These are phyloP conservation scores for Coelastrella sp. DNA, from an alignment of 139 green algal genomes.

Conservation along the genomic window DNA sequence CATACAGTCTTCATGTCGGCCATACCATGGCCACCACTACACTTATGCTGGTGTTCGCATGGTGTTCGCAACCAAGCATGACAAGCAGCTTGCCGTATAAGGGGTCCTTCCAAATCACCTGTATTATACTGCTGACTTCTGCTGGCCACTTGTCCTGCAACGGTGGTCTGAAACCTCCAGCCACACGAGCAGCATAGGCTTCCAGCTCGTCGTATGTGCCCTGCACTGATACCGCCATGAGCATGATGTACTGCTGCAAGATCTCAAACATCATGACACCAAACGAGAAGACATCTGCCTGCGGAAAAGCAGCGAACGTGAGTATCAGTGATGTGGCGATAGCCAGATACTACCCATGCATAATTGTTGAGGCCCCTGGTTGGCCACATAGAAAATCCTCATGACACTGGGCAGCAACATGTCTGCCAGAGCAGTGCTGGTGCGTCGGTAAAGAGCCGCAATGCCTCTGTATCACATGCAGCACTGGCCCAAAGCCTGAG, in stretches of 20 bases:
- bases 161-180: conserved; percentile 33
- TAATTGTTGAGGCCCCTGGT: no score
- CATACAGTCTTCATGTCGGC: no score
- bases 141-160: conserved; percentile 13
- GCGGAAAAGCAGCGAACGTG: not conserved
- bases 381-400: no score
- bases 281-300: conserved; percentile 45
- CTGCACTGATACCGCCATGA: conserved; percentile 3
- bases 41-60: no score
- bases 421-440: no score
- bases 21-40: no score
- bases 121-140: conserved; percentile 1
- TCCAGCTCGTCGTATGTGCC: conserved; percentile 50
- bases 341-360: no score
- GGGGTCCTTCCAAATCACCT: not conserved
- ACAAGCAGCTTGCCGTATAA: not conserved
- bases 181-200: conserved; percentile 20
- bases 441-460: no score
- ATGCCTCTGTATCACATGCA: no score
- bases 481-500: no score
- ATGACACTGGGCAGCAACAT: no score
- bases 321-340: not conserved
- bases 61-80: not conserved
- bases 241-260: conserved; percentile 46
- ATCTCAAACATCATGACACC: conserved; percentile 47